A percentile compares a stretch with the other conserved stretches of the same genome.
These are phyloP conservation scores for Paecilomyces dactylethromorphus DNA, from an alignment of 2,329 filamentous ascomycete species.

Conservation along the genomic window DNA sequence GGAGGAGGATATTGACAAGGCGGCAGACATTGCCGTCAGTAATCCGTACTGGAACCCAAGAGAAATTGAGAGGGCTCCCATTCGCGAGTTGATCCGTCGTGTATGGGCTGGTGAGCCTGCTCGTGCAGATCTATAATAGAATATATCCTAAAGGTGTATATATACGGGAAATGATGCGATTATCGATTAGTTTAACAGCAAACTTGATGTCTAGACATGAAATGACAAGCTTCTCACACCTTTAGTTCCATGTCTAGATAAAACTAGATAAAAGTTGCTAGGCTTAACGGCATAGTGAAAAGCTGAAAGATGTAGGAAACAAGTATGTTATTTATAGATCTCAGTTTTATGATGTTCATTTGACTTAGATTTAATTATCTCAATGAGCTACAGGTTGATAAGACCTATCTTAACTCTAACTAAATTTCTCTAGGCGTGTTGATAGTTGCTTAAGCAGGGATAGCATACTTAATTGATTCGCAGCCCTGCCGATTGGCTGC, in stretches of 20 bases:
- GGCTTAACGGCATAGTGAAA: no score
- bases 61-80: constrained; percentile 43
- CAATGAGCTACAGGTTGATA: no score
- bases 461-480: neutral
- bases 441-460: neutral
- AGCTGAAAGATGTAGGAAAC: no score
- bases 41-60: constrained; percentile 58
- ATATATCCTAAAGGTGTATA: constrained; percentile 2
- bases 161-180: neutral
- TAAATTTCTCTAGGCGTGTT: no score
- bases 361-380: no score
- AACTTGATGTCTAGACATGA: neutral
- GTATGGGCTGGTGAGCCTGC: constrained; percentile 57
- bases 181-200: neutral
- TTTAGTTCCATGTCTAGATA: no score
- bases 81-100: constrained; percentile 52
- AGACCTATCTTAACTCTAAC: no score
- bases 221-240: no score
- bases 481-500: neutral
- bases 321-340: no score
- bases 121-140: constrained; percentile 43
- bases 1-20: constrained; percentile 55
- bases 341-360: no score
- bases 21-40: constrained; percentile 51
- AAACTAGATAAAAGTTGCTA: no score